Percentiles rank a stretch among this genome's conserved stretches.
Conservation (phyloP, 768 basidiomycete genomes). For the Boletus rubropictus region DNA sequence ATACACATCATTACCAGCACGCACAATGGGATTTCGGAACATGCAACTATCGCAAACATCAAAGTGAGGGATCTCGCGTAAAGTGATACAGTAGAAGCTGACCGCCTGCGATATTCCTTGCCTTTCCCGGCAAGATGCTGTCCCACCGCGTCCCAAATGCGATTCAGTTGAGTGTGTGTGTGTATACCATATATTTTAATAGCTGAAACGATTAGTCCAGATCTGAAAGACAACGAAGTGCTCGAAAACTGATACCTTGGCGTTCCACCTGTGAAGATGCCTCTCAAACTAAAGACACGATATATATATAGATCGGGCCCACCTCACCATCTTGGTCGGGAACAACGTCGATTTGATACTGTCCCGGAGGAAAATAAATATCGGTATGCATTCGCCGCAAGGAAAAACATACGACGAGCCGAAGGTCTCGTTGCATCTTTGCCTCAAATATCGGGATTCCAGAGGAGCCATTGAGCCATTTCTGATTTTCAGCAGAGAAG, state of each 20-base stretch:
- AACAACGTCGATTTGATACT: conserved; percentile 49
- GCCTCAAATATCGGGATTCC: conserved; percentile 64
- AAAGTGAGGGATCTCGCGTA: background rate
- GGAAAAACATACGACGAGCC: conserved; percentile 41
- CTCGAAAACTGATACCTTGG: conserved; percentile 29
- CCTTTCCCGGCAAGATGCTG: conserved; percentile 39
- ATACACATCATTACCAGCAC: conserved; percentile 39
- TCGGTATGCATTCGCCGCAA: background rate
- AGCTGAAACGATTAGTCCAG: conserved; percentile 22
- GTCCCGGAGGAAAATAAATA: conserved; percentile 1
- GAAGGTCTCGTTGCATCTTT: conserved; percentile 51
- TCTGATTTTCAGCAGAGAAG: conserved; percentile 66
- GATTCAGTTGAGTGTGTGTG: conserved; percentile 42
- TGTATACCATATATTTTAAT: conserved; percentile 48
- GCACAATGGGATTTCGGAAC: conserved; percentile 33
- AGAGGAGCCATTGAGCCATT: conserved; percentile 42
- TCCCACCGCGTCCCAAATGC: conserved; percentile 44
- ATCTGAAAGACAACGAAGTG: background rate
- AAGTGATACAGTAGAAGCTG: background rate
- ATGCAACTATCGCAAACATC: conserved; percentile 35
- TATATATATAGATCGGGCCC: background rate
- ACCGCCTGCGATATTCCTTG: conserved; percentile 52
- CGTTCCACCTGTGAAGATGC: conserved; percentile 30
- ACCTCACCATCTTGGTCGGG: conserved; percentile 34
- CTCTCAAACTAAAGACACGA: background rate